These are phyloP conservation scores for Ascochyta pisi DNA, from an alignment of 2,329 filamentous ascomycete species.

Conservation along the genomic window DNA sequence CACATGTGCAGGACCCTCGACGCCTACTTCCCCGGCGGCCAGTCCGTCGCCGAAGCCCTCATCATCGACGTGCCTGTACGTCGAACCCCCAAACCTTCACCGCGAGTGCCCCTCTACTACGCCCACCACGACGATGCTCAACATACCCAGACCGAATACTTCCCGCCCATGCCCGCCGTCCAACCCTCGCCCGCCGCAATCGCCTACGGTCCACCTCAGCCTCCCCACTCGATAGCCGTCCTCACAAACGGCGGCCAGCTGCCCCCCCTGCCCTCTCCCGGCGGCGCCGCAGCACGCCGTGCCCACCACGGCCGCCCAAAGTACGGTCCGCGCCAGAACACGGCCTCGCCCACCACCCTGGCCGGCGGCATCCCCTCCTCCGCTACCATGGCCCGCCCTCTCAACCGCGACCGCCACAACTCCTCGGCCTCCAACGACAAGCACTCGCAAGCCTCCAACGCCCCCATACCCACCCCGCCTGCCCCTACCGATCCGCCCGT, in stretches of 20 bases:
- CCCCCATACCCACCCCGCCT: conserved; percentile 64
- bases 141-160: conserved; percentile 80
- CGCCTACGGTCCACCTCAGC: conserved; percentile 47
- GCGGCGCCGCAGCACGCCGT: conserved; percentile 51
- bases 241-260: conserved; percentile 76
- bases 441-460: conserved; percentile 51
- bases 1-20: conserved; percentile 79
- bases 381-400: conserved; percentile 43
- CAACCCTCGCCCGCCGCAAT: conserved; percentile 51
- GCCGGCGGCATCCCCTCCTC: conserved; percentile 48
- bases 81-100: conserved; percentile 81
- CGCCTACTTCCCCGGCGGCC: conserved; percentile 82
- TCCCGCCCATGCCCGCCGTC: conserved; percentile 68
- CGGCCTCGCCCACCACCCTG: conserved; percentile 78
- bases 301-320: conserved; percentile 65
- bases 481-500: conserved; percentile 54
- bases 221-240: conserved; percentile 73
- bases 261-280: conserved; percentile 82
- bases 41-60: conserved; percentile 86
- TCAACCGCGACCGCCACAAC: conserved; percentile 47
- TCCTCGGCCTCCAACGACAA: conserved; percentile 54
- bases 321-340: conserved; percentile 70
- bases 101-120: conserved; percentile 62
- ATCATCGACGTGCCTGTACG: conserved; percentile 84
- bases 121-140: conserved; percentile 67